Evolutionary conservation across 2,329 filamentous ascomycete species (phyloP).

Genomic region (Colletotrichum acutatum): DNA sequence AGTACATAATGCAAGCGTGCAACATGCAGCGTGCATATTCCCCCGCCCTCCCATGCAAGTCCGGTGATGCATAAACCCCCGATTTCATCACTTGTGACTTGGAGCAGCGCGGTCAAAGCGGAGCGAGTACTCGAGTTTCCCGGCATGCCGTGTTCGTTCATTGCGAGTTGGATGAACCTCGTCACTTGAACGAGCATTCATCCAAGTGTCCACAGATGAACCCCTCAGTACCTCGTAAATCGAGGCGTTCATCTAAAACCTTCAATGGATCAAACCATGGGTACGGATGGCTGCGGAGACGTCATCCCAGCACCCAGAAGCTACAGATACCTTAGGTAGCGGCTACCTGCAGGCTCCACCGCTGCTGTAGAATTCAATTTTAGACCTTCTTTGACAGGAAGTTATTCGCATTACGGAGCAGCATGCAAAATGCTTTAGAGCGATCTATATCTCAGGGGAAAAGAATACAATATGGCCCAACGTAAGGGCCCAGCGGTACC

Average conservation of each 20-base stretch:
- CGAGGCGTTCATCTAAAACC: neutral
- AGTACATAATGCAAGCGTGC: neutral
- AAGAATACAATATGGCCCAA: too few species aligned
- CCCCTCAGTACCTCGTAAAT: neutral
- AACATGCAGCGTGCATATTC: neutral
- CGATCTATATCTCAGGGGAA: too few species aligned
- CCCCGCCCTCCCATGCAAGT: neutral
- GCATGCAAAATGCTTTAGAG: too few species aligned
- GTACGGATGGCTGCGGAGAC: neutral
- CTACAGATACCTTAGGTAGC: too few species aligned
- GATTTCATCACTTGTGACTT: neutral
- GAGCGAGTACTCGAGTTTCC: neutral
- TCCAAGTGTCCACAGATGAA: neutral
- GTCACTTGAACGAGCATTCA: neutral
- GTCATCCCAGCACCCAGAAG: neutral
- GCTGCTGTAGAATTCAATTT: too few species aligned
- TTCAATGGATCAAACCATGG: neutral
- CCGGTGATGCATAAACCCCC: neutral
- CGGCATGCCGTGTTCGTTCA: too few species aligned
- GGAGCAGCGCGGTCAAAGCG: conserved; percentile 19
- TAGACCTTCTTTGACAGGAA: too few species aligned
- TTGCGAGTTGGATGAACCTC: too few species aligned
- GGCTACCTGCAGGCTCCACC: too few species aligned
- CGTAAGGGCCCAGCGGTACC: neutral
- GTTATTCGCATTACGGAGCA: too few species aligned